These are phyloP conservation scores for Patellifolia procumbens DNA, from an alignment of 179 eudicot genomes.

Conservation along the genomic window DNA sequence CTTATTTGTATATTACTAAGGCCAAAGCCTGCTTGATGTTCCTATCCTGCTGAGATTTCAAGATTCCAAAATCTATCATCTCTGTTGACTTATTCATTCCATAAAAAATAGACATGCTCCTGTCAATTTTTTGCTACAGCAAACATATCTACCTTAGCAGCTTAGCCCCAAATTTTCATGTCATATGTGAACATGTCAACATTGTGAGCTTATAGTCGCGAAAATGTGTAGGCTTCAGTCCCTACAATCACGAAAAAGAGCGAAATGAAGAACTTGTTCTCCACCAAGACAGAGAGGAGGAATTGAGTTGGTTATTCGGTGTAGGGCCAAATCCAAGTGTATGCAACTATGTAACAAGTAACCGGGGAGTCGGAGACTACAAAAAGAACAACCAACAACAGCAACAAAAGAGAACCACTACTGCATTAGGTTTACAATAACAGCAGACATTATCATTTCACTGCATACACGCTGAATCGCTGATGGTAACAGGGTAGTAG, in stretches of 20 bases:
- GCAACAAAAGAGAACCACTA: neutral
- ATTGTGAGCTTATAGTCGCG: no score
- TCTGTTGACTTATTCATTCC: constrained; percentile 26
- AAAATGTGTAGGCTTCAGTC: no score
- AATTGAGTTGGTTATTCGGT: no score
- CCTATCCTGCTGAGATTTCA: constrained; percentile 24
- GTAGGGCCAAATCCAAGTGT: no score
- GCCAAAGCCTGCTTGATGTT: constrained; percentile 4
- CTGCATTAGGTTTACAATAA: constrained; percentile 15
- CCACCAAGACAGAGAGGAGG: no score
- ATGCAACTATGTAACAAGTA: no score
- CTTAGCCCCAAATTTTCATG: neutral
- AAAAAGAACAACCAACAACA: neutral
- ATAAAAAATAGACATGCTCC: constrained; percentile 18
- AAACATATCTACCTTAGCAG: constrained; percentile 9
- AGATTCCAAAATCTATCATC: constrained; percentile 29
- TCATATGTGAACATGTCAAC: neutral
- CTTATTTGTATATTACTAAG: constrained; percentile 4
- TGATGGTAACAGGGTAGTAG: constrained; percentile 21
- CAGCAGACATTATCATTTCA: constrained; percentile 22
- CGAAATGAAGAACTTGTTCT: no score
- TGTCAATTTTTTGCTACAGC: constrained; percentile 20
- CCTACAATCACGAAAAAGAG: no score
- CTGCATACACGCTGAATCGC: constrained; percentile 22
- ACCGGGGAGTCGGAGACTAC: no score